Percentiles rank a stretch among this genome's conserved stretches.
phyloP scores from a whole-genome alignment of 129 eudicot species.

The Flaveria linearis region DNA sequence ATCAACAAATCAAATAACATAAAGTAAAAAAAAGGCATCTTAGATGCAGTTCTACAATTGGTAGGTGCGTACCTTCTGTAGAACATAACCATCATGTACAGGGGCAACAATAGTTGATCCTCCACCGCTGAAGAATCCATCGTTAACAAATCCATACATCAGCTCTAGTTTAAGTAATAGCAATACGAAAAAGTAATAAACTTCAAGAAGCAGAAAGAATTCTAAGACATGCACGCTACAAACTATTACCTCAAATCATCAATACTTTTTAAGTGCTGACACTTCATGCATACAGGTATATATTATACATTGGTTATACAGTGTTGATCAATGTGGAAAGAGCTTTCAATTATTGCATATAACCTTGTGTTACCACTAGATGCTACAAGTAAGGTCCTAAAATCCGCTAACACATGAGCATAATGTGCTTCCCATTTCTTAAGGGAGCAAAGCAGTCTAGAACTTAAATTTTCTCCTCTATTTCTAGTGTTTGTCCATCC shows the following conservation, averaged over 20 bases:
- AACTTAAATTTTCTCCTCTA: neutral
- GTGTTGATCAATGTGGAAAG: neutral
- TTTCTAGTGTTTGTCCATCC: neutral
- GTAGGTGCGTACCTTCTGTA: conserved; percentile 74
- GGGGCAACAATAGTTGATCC: conserved; percentile 98
- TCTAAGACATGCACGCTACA: neutral
- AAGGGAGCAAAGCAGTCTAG: neutral
- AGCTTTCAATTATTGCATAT: neutral
- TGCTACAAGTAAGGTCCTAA: neutral
- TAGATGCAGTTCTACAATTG: neutral
- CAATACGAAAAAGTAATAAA: neutral
- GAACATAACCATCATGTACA: conserved; percentile 98
- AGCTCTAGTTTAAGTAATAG: conserved; percentile 20
- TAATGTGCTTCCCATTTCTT: neutral
- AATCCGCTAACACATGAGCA: neutral
- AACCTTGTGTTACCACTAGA: neutral
- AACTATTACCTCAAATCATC: neutral
- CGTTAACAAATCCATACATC: conserved; percentile 12
- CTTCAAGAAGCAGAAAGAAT: neutral
- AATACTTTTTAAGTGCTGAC: neutral
- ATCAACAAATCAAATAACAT: conserved; percentile 22
- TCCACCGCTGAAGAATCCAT: conserved; percentile 73
- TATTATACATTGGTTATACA: neutral
- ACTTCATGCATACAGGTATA: conserved; percentile 3
- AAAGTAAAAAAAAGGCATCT: neutral